Conservation (phyloP, 306 rosid genomes). For the Vachellia pachyceras region DNA sequence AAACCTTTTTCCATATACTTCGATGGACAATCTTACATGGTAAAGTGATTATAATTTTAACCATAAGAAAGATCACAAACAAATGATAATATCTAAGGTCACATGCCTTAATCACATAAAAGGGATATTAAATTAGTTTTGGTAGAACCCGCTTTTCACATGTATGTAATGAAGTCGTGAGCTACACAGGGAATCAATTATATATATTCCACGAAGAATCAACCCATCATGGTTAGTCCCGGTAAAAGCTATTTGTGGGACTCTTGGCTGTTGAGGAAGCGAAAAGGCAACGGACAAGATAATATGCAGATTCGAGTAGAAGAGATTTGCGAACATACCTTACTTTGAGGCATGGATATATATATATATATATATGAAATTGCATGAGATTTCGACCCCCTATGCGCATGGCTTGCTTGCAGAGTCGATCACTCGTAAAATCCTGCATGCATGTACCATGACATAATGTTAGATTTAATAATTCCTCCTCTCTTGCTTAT, state of each 20-base stretch:
- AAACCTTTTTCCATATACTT: background rate
- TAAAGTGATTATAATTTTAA: background rate
- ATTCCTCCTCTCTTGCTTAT: background rate
- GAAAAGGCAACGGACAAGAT: background rate
- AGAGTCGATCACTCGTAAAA: background rate
- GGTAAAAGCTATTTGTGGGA: background rate
- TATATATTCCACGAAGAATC: background rate
- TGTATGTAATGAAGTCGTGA: background rate
- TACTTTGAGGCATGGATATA: background rate
- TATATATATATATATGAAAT: background rate
- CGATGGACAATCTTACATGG: background rate
- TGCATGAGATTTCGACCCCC: background rate
- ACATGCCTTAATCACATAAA: background rate
- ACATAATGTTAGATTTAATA: background rate
- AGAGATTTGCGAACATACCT: constrained; percentile 4
- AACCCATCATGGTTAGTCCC: background rate
- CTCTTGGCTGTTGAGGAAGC: background rate
- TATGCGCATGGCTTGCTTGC: background rate
- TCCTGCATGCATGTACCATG: background rate
- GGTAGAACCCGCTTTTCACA: background rate
- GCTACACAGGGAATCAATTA: background rate
- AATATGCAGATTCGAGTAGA: background rate
- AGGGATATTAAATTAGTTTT: background rate
- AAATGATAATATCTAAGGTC: background rate
- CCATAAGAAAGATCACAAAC: background rate